These are phyloP conservation scores for Gigaspora rosea DNA, from an alignment of 192 early-diverging fungal species.

Conservation along the genomic window DNA sequence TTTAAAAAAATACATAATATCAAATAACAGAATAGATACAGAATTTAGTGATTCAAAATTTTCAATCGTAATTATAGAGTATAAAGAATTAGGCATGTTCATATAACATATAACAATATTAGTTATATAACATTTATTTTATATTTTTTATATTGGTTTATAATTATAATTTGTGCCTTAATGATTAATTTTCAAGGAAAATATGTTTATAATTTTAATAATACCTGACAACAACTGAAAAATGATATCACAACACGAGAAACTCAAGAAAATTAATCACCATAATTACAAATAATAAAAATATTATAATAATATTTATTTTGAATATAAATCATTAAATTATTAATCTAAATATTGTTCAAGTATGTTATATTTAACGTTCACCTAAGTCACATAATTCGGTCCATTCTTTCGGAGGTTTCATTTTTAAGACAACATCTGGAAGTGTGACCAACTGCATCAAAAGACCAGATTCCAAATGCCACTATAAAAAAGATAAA, in stretches of 20 bases:
- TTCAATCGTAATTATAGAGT: background rate
- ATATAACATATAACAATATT: slow-evolving; percentile 19
- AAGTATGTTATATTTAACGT: slow-evolving; percentile 33
- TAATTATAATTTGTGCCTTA: slow-evolving; percentile 24
- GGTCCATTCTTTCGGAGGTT: slow-evolving; percentile 39
- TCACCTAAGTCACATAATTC: slow-evolving; percentile 42
- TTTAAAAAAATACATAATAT: too few species aligned
- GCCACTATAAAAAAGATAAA: slow-evolving; percentile 44
- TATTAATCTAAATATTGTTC: slow-evolving; percentile 33
- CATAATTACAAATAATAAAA: slow-evolving; percentile 26
- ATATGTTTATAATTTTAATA: slow-evolving; percentile 26
- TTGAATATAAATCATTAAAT: slow-evolving; percentile 25
- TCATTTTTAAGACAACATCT: slow-evolving; percentile 43
- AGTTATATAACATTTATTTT: slow-evolving; percentile 20
- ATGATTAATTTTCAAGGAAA: slow-evolving; percentile 30
- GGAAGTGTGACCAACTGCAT: slow-evolving; percentile 49
- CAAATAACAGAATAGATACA: too few species aligned
- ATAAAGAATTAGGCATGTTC: slow-evolving; percentile 16
- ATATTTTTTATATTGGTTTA: slow-evolving; percentile 21
- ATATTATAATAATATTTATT: slow-evolving; percentile 32
- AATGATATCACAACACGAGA: slow-evolving; percentile 30
- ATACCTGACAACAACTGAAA: slow-evolving; percentile 24
- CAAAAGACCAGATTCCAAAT: slow-evolving; percentile 52
- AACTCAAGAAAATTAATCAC: slow-evolving; percentile 23
- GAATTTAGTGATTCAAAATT: too few species aligned